Evolutionary conservation across 2,329 filamentous ascomycete species (phyloP), one percentile per base, ranked within the genome.

Genomic region (Beauveria brongniartii): DNA sequence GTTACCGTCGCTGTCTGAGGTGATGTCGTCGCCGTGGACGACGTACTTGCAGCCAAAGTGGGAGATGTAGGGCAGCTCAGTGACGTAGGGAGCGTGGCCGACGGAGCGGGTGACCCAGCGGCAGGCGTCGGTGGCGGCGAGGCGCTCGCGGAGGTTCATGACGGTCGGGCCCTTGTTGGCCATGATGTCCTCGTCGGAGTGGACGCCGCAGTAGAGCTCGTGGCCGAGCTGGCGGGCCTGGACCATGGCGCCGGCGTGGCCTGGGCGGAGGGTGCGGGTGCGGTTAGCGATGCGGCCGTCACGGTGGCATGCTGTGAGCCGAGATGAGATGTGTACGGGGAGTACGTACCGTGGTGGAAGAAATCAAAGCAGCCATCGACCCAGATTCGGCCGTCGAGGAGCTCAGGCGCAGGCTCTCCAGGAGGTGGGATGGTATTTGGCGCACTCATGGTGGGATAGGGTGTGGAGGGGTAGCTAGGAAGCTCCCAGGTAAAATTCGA

Each of bases 341-440:
- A 20, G 24, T 2, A 68, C 77, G 66, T 74, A 91, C 90, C 94
- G 73, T 97, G 94, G 74, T 99, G 94, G 77, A 92, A 95, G 77
- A 99, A 99, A 79, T 99, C 94, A 78, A 97, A 99, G 81, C 94
- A 99, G 64, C 94, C 94, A 73, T 99, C 94, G 28, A 99, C 90
- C 95, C 95, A 99, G 69, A 99, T 90, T 66, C 93, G 87, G 68
- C 90, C 86, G 30, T 85, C 82, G 40, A 83, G 75, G 9, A 85
- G 75, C 72, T 82, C 79, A 41, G 80, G 77, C 59, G 80, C 81
- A 51, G 82, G 76, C 50, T 80, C 75, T 62, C 80, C 80, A 47
- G 70, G 50, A 20, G 60, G 60, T 18, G 52, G 56, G 22, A 55
- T 59, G 50, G 50, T 59, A 62, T 62, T 59, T 62, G 56, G 34